Base-by-base conservation (phyloP, 2,329 filamentous ascomycete species). In the Ceratocystis ficicola region DNA sequence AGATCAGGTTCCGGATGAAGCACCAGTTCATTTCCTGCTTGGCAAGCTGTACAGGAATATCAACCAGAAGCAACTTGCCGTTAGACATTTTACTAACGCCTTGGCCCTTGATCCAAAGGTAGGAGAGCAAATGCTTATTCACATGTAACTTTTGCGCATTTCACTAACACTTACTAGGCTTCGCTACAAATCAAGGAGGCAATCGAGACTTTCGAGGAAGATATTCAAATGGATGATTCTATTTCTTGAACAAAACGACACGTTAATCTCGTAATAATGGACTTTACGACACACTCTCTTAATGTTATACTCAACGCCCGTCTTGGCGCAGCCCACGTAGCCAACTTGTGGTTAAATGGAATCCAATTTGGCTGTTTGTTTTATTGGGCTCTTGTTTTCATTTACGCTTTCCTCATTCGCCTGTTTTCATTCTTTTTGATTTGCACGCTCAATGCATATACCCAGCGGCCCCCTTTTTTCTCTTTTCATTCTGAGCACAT, bases 41-140 rank as follows among this genome's bases (percentile, higher is more conserved):
- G 95, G 92, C 22, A 89, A 90, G 73, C 81, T 91, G 69, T 90
- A 91, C 76, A 88, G 88, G 75, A 81, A 79, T 65, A 79, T 89
- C 71, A 85, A 85, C 70, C 84, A 90, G 71, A 88, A 86, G 74
- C 85, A 86, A 68, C 82, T 86, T 71, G 92, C 94, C n/a, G 89
- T 99, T 68, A 86, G 88, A 68, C 90, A 96, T 75, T 95, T 95
- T 74, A 99, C 94, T 5, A 93, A 92, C 74, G 94, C 94, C 20
- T 79, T 97, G 72, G 96, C 96, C 75, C 78, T 99, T 72, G 94
- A 99, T 79, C 94, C 93, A 36, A 97, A 97, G 86, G 93, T 95
- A 79, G 73, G 80, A 15, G 15, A 44, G 17, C 5, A 25, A 12
- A 57, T 20, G 20, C 36, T 22, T 44, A 25, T 17, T 20, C 7